Conservation (phyloP, 352 stramenopile species). For the Globisporangium polare region DNA sequence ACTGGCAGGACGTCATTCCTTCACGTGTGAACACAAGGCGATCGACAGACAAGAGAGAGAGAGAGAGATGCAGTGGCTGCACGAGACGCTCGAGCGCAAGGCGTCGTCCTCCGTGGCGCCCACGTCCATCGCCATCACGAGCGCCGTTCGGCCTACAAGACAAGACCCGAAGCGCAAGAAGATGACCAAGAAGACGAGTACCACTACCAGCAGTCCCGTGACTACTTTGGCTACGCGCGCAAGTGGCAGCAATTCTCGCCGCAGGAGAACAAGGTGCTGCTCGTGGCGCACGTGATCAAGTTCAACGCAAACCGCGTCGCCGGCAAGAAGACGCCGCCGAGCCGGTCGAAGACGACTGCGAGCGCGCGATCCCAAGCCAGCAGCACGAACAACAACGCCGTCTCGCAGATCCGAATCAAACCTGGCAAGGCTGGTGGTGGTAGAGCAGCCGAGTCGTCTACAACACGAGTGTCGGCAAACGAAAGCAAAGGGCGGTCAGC, state of each 20-base stretch:
- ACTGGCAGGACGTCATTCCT: no score
- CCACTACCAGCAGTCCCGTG: background rate
- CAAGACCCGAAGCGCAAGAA: no score
- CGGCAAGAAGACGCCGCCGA: no score
- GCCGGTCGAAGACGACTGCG: no score
- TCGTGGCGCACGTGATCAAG: slow-evolving; percentile 28
- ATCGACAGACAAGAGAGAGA: background rate
- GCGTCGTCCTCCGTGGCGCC: background rate
- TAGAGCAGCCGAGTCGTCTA: no score
- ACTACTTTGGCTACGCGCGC: slow-evolving; percentile 17
- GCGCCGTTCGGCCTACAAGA: background rate
- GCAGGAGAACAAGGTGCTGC: slow-evolving; percentile 21
- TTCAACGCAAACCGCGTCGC: slow-evolving; percentile 16
- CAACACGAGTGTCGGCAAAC: background rate
- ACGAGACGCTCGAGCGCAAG: background rate
- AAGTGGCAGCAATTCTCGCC: slow-evolving; percentile 19
- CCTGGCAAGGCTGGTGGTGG: no score
- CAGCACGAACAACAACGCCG: no score
- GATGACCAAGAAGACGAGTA: background rate
- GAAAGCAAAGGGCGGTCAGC: background rate
- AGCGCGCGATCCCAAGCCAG: no score
- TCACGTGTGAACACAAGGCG: no score
- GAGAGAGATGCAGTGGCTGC: background rate
- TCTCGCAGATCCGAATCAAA: no score
- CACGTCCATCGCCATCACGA: slow-evolving; percentile 3